These are phyloP conservation scores for Candida taoyuanica DNA, from an alignment of 805 yeast genomes.

Conservation along the genomic window DNA sequence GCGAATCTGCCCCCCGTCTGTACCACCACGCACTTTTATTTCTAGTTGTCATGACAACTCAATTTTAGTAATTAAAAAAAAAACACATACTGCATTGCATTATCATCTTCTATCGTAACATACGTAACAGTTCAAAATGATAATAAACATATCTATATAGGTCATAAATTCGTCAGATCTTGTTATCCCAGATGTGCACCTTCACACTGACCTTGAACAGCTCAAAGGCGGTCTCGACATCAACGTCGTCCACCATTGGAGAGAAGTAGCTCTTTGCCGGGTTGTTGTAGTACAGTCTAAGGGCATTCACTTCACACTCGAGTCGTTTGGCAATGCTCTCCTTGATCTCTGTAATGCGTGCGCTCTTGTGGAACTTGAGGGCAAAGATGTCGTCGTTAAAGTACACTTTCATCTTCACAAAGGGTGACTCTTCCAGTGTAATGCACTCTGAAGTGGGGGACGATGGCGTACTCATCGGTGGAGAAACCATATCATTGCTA, in stretches of 20 bases:
- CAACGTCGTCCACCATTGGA: conserved; percentile 21
- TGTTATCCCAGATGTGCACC: conserved; percentile 12
- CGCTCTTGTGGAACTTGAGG: conserved; percentile 11
- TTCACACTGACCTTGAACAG: conserved; percentile 11
- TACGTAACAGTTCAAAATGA: too few relatives aligned
- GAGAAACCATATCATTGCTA: background rate
- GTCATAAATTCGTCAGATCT: conserved; percentile 1
- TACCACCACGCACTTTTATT: too few relatives aligned
- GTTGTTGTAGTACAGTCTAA: conserved; percentile 21
- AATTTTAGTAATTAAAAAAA: too few relatives aligned
- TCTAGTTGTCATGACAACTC: too few relatives aligned
- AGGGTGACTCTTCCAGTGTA: background rate
- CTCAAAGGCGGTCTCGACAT: conserved; percentile 17
- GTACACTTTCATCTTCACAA: conserved; percentile 23
- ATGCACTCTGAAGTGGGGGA: background rate
- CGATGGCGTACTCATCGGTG: background rate
- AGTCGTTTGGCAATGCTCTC: conserved; percentile 22
- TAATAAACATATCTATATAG: background rate
- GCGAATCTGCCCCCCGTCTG: too few relatives aligned
- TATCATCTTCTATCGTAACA: background rate
- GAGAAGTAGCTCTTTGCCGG: conserved; percentile 13
- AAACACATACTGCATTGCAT: too few relatives aligned
- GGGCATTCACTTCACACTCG: conserved; percentile 15
- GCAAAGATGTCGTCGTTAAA: conserved; percentile 26
- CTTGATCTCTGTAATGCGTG: conserved; percentile 10